These are phyloP conservation scores for Cinnamomum chago DNA, from an alignment of 164 flowering plant species.

Conservation along the genomic window DNA sequence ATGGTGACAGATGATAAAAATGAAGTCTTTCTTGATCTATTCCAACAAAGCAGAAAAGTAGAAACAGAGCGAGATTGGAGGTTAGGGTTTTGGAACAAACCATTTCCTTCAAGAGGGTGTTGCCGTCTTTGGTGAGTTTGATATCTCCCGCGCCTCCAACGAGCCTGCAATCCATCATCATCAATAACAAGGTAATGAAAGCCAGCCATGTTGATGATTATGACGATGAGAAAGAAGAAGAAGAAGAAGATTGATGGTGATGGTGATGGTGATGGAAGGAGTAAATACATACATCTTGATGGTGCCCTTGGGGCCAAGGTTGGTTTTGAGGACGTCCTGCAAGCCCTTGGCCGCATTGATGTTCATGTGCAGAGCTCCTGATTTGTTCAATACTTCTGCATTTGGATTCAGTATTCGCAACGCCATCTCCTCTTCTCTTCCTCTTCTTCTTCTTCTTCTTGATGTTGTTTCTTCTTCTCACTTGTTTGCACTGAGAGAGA, in stretches of 20 bases:
- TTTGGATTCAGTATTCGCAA: conserved; percentile 78
- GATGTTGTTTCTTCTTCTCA: not conserved
- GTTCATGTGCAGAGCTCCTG: conserved; percentile 92
- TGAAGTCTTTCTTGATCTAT: too few species aligned
- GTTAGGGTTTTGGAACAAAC: conserved; percentile 24
- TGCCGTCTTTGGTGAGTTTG: conserved; percentile 95
- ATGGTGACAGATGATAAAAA: too few species aligned
- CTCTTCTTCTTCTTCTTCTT: not conserved
- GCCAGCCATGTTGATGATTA: too few species aligned
- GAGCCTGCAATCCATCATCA: conserved; percentile 50
- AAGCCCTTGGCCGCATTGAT: conserved; percentile 98
- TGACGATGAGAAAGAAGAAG: not conserved
- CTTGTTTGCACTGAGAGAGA: not conserved
- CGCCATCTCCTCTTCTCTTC: conserved; percentile 48
- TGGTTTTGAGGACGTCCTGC: conserved; percentile 90
- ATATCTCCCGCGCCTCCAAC: conserved; percentile 99
- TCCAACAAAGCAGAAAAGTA: not conserved
- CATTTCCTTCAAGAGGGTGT: conserved; percentile 96
- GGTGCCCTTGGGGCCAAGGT: conserved; percentile 99
- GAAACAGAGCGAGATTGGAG: not conserved
- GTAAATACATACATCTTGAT: conserved; percentile 66
- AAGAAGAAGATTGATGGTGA: too few species aligned
- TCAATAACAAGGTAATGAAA: not conserved
- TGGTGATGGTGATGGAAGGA: too few species aligned
- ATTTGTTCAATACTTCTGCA: conserved; percentile 96